phyloP scores from a whole-genome alignment of 306 rosid species.

The Lathyrus aphaca region DNA sequence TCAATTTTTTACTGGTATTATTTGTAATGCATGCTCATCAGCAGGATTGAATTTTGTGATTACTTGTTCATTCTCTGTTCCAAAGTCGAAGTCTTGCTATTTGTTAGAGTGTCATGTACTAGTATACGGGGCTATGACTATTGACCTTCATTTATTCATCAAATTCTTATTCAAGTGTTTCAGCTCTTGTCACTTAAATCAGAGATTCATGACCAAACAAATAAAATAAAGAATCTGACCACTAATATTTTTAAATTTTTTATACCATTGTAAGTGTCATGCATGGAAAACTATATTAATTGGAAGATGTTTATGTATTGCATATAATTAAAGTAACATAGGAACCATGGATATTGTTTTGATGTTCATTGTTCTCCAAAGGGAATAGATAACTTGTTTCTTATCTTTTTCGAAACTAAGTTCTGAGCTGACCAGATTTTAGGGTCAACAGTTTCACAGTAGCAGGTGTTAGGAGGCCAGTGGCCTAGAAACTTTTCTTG shows the following conservation, averaged over 20 bases:
- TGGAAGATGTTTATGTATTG: background rate
- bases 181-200: background rate
- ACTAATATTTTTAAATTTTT: background rate
- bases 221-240: background rate
- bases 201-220: background rate
- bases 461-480: background rate
- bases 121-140: too few species aligned
- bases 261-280: slow-evolving; percentile 17
- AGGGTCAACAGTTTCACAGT: slow-evolving; percentile 8
- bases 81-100: too few species aligned
- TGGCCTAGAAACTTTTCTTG: background rate
- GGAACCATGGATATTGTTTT: slow-evolving; percentile 15
- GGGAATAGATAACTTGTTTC: background rate
- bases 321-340: background rate
- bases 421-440: slow-evolving; percentile 9
- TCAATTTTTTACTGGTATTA: too few species aligned
- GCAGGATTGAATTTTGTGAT: too few species aligned
- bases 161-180: background rate
- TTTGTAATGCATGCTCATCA: too few species aligned
- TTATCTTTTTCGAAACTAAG: slow-evolving; percentile 12
- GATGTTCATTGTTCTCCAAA: slow-evolving; percentile 3
- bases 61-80: too few species aligned
- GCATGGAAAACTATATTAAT: background rate
- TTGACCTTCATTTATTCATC: background rate
- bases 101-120: too few species aligned